These are phyloP conservation scores for Suhomyces sp. DNA, from an alignment of 805 yeast species.

Conservation along the genomic window DNA sequence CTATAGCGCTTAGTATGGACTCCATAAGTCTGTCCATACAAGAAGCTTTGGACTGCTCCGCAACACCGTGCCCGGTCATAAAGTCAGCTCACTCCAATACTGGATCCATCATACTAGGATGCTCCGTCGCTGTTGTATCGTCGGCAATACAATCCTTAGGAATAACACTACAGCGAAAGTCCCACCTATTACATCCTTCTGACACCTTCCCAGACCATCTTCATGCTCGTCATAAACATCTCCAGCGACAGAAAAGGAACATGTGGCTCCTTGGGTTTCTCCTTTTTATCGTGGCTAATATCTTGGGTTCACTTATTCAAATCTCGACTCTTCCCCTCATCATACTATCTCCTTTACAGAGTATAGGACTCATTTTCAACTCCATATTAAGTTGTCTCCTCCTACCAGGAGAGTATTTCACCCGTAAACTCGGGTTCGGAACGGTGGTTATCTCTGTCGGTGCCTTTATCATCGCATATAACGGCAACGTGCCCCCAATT, in stretches of 20 bases:
- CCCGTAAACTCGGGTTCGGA: constrained; percentile 56
- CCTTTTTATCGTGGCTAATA: constrained; percentile 68
- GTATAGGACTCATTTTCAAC: constrained; percentile 86
- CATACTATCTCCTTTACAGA: constrained; percentile 77
- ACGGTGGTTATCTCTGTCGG: constrained; percentile 70
- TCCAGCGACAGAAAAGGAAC: constrained; percentile 44
- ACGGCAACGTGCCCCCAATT: constrained; percentile 55
- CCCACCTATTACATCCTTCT: constrained; percentile 50
- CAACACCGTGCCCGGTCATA: too few relatives aligned
- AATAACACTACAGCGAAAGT: constrained; percentile 75
- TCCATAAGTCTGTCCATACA: too few relatives aligned
- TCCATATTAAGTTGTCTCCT: constrained; percentile 65
- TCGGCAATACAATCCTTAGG: constrained; percentile 82
- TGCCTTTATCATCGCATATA: constrained; percentile 73
- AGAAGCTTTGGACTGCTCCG: too few relatives aligned
- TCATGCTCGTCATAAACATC: constrained; percentile 25
- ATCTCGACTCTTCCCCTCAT: constrained; percentile 81
- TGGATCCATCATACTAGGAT: constrained; percentile 57
- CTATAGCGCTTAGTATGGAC: too few relatives aligned
- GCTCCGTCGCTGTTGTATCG: constrained; percentile 68
- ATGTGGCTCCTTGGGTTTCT: constrained; percentile 76
- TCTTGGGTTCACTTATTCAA: constrained; percentile 81
- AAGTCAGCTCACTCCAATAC: too few relatives aligned
- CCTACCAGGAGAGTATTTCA: constrained; percentile 67
- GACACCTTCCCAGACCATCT: constrained; percentile 16